phyloP scores from a whole-genome alignment of 1,284 basidiomycete genomes.

The Nidula niveotomentosa region DNA sequence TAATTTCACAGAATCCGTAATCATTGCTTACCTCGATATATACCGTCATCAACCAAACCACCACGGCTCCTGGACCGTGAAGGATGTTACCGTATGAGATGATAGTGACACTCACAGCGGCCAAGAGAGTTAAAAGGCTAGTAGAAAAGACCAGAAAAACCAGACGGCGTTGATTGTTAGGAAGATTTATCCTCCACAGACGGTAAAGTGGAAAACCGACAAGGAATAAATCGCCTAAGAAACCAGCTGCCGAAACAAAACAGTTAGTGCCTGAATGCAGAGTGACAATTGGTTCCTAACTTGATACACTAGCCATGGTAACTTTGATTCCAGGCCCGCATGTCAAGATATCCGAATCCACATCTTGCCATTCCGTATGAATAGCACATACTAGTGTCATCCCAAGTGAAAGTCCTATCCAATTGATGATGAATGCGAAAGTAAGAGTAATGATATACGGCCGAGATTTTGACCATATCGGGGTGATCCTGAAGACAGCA shows the following conservation, averaged over 20 bases:
- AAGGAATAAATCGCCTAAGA: constrained; percentile 5
- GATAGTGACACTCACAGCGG: constrained; percentile 1
- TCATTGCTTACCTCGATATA: constrained; percentile 8
- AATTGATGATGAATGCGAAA: constrained; percentile 1
- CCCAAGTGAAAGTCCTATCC: neutral
- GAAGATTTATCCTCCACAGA: constrained; percentile 8
- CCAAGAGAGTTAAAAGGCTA: constrained; percentile 7
- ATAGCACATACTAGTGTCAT: neutral
- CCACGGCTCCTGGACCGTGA: constrained; percentile 1
- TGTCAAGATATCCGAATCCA: neutral
- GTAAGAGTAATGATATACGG: neutral
- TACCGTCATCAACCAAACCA: constrained; percentile 4
- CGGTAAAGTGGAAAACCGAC: constrained; percentile 4
- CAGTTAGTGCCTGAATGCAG: neutral
- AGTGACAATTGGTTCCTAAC: neutral
- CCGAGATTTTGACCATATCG: neutral
- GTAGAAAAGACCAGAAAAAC: constrained; percentile 2
- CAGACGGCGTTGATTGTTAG: constrained; percentile 5
- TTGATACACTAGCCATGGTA: neutral
- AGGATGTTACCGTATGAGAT: constrained; percentile 5
- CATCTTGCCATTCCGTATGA: neutral
- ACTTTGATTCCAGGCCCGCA: neutral
- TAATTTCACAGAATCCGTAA: neutral
- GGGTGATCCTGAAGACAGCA: neutral
- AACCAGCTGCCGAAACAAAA: constrained; percentile 5